These are phyloP conservation scores for Cladosporium sp. DNA, from an alignment of 2,329 filamentous ascomycete genomes.

Conservation along the genomic window DNA sequence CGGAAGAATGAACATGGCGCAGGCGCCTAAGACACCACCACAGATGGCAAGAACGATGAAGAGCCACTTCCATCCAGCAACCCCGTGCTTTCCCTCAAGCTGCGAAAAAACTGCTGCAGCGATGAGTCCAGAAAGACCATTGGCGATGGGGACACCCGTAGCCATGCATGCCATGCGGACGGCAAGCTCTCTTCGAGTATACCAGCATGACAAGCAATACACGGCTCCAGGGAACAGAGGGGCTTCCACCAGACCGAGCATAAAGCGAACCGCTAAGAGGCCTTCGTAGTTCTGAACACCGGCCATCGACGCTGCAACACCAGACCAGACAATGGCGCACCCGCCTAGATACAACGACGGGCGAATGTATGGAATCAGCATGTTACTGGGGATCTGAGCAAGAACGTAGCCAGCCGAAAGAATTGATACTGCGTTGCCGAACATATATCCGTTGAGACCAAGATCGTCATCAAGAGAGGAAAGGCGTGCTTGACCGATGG, in stretches of 20 bases:
- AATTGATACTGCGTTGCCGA: slow-evolving; percentile 31
- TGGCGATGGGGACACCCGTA: slow-evolving; percentile 46
- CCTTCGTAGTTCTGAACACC: slow-evolving; percentile 32
- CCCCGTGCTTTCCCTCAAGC: slow-evolving; percentile 55
- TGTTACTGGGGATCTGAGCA: slow-evolving; percentile 33
- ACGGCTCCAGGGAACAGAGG: slow-evolving; percentile 40
- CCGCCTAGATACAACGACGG: slow-evolving; percentile 30
- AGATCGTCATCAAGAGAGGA: not conserved
- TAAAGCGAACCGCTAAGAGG: slow-evolving; percentile 35
- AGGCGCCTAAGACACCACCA: slow-evolving; percentile 55
- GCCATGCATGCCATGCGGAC: slow-evolving; percentile 50
- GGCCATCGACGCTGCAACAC: slow-evolving; percentile 30
- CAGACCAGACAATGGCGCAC: slow-evolving; percentile 32
- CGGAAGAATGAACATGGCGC: slow-evolving; percentile 51
- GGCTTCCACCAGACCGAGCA: slow-evolving; percentile 43
- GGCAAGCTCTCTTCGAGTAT: slow-evolving; percentile 50
- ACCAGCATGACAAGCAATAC: slow-evolving; percentile 46
- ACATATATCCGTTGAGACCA: not conserved
- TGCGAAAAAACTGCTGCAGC: slow-evolving; percentile 59
- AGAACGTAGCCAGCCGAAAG: slow-evolving; percentile 38
- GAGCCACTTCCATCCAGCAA: slow-evolving; percentile 52
- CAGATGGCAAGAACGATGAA: slow-evolving; percentile 40
- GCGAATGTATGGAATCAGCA: slow-evolving; percentile 31
- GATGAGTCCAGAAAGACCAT: slow-evolving; percentile 51
- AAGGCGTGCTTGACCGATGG: not conserved